Evolutionary conservation across 257 asterid species (phyloP).

Genomic region (Gentiana dahurica): DNA sequence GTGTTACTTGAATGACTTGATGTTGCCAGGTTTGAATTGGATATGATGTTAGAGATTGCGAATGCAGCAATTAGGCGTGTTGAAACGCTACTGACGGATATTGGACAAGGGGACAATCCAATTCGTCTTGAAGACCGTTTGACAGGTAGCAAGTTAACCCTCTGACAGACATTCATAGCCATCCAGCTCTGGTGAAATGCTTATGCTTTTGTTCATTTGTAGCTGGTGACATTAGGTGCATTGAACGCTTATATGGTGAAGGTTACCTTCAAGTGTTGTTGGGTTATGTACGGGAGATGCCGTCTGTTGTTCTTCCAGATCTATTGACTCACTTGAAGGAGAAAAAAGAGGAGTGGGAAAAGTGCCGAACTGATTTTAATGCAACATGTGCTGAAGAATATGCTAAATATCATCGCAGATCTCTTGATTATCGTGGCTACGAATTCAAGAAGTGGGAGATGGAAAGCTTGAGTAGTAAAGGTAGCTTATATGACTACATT

Average conservation of each 20-base stretch:
- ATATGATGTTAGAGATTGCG: conserved; percentile 88
- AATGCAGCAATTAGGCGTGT: conserved; percentile 65
- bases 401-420: conserved; percentile 81
- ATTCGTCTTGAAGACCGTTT: conserved; percentile 64
- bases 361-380: conserved; percentile 83
- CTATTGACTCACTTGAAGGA: conserved; percentile 84
- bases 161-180: neutral
- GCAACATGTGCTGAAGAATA: conserved; percentile 94
- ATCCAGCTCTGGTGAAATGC: conserved; percentile 8
- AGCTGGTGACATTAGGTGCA: conserved; percentile 86
- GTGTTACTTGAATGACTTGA: no score
- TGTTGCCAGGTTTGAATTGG: conserved; percentile 83
- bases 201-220: conserved; percentile 13
- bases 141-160: conserved; percentile 42
- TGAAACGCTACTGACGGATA: conserved; percentile 62
- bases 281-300: conserved; percentile 77
- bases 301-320: conserved; percentile 74
- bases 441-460: conserved; percentile 94
- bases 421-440: conserved; percentile 95
- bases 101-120: conserved; percentile 43
- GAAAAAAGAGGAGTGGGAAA: conserved; percentile 94
- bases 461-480: conserved; percentile 83
- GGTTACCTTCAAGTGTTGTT: conserved; percentile 94
- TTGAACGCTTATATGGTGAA: conserved; percentile 96
- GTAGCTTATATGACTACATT: conserved; percentile 21